Percentiles rank a stretch among this genome's conserved stretches.
These are phyloP conservation scores for Cryptococcus amylolentus DNA, from an alignment of 1,284 basidiomycete species.

Conservation along the genomic window DNA sequence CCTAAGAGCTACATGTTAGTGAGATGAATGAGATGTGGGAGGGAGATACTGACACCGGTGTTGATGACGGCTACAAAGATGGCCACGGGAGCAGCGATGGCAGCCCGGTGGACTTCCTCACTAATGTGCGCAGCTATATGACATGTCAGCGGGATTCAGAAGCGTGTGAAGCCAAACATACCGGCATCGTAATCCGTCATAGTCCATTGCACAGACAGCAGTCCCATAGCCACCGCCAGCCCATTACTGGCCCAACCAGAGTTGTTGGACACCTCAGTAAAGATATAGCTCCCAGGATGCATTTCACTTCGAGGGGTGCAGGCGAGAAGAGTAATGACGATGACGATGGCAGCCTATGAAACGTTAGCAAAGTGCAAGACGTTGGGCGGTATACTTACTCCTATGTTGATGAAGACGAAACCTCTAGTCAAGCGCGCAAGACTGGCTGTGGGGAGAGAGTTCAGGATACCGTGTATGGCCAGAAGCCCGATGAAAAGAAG, in stretches of 20 bases:
- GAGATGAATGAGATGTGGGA: not conserved
- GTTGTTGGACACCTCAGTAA: conserved; percentile 53
- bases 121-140: conserved; percentile 71
- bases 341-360: conserved; percentile 48
- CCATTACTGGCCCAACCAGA: conserved; percentile 78
- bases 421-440: conserved; percentile 72
- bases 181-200: conserved; percentile 54
- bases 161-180: not conserved
- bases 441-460: conserved; percentile 70
- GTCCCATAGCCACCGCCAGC: conserved; percentile 78
- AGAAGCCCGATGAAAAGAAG: conserved; percentile 70
- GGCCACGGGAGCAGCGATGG: conserved; percentile 78
- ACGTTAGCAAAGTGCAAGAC: not conserved
- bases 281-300: conserved; percentile 74
- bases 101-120: conserved; percentile 84
- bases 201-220: conserved; percentile 88
- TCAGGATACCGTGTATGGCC: conserved; percentile 65
- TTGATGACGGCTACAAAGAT: conserved; percentile 84
- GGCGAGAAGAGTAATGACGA: conserved; percentile 79
- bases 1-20: not conserved
- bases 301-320: conserved; percentile 73
- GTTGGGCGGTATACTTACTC: conserved; percentile 30
- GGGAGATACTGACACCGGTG: conserved; percentile 58
- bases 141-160: not conserved
- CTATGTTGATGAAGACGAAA: conserved; percentile 86